Percentiles rank a stretch among this genome's conserved stretches.
Evolutionary conservation across 2,329 filamentous ascomycete genomes (phyloP).

Genomic region (Talaromyces sp.): DNA sequence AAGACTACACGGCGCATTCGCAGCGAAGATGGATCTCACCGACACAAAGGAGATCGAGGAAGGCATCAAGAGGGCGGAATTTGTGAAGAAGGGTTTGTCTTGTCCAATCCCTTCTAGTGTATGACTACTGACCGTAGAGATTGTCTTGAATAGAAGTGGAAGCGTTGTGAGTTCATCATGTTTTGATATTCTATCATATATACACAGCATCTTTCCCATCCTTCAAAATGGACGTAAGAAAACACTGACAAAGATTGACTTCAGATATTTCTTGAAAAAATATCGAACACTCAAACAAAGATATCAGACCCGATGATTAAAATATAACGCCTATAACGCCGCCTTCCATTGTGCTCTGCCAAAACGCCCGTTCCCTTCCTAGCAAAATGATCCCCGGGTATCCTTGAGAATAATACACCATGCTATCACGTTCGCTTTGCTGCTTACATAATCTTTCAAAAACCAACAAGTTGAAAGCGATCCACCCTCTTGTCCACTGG

Average conservation of each 20-base stretch:
- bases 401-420: constrained; percentile 17
- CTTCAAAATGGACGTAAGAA: neutral
- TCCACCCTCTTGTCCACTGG: too few species aligned
- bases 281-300: constrained; percentile 81
- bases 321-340: neutral
- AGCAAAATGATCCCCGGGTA: constrained; percentile 28
- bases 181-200: neutral
- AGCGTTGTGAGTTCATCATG: constrained; percentile 65
- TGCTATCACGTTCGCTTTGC: constrained; percentile 19
- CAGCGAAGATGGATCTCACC: constrained; percentile 65
- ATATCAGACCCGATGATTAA: constrained; percentile 55
- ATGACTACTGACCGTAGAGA: neutral
- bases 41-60: constrained; percentile 73
- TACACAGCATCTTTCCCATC: neutral
- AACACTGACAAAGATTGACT: constrained; percentile 25
- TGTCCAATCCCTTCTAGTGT: too few species aligned
- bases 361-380: constrained; percentile 4
- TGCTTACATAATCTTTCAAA: neutral
- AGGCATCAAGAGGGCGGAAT: constrained; percentile 75
- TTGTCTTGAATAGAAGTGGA: constrained; percentile 67
- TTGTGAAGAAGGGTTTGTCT: constrained; percentile 77
- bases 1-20: constrained; percentile 81
- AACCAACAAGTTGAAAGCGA: neutral
- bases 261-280: constrained; percentile 84
- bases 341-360: constrained; percentile 17